Base-by-base conservation (phyloP, 441 rosid genomes). In the Francoa sonchifolia region DNA sequence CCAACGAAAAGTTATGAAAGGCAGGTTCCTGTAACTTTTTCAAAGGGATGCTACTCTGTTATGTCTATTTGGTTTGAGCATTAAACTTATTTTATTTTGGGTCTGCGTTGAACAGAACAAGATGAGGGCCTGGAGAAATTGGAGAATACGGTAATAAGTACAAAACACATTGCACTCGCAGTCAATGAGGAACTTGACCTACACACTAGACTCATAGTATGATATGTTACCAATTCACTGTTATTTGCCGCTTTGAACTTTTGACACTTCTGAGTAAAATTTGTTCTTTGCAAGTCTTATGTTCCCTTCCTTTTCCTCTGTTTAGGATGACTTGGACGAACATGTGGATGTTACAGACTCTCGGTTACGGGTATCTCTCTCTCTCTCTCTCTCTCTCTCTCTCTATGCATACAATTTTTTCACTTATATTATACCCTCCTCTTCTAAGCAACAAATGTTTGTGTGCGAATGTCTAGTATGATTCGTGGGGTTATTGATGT, bases 41-140 rank as follows among this genome's bases (percentile, higher is more conserved):
- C n/a, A 4, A 14, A 1, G 20, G 11, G 8, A 33, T 19, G 25
- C 8, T 40, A 19, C 44, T 30, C 34, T 31, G 34, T 41, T 55
- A 14, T 10, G 3, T 36, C 19, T 5, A 3, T 19, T 49, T 6
- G 23, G 33, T 41, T 44, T 51, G 12, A 36, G 22, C 12, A 15
- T 44, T 19, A 26, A 8, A 34, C 14, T 47, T 41, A 27, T 53
- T 33, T 30, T 39, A 14, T 5, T 58, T 10, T 15, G 43, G 7
- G 1, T 53, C 21, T 38, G 37, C 52, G 42, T 51, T 31, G 36
- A 66, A 44, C 76, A 89, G 97, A 89, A 65, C 97, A 89, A 84
- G 97, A 89, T 47, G 97, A 89, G 47, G 97, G 92, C 39, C 92
- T 89, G 51, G 97, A 75, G 65, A 59, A 82, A 64, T 67, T 89